Percentiles rank a stretch among this genome's conserved stretches.
phyloP scores from a whole-genome alignment of 371 early-diverging fungal genomes.

The Mortierella sp. region DNA sequence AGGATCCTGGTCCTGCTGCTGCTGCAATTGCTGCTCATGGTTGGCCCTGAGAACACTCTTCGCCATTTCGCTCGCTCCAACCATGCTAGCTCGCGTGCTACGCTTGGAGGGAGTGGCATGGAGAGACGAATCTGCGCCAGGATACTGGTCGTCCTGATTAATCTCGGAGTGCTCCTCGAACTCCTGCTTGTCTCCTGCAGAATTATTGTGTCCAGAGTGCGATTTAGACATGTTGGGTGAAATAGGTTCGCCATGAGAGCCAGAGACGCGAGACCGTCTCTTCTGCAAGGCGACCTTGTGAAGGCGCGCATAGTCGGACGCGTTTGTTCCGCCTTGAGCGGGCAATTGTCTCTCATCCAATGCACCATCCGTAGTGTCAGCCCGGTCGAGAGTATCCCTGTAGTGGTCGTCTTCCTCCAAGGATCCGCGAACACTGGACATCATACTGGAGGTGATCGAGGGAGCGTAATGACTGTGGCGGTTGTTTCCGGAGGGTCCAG shows the following conservation, averaged over 20 bases:
- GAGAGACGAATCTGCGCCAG: constrained; percentile 12
- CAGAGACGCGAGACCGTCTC: constrained; percentile 31
- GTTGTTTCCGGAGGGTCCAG: constrained; percentile 21
- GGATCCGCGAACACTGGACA: constrained; percentile 49
- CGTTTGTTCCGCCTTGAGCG: constrained; percentile 42
- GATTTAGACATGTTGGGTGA: background rate
- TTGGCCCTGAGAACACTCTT: constrained; percentile 49
- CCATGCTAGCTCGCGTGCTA: constrained; percentile 24
- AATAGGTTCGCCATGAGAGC: constrained; percentile 7
- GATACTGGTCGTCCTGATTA: constrained; percentile 12
- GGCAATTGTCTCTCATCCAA: constrained; percentile 13
- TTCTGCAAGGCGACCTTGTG: constrained; percentile 31
- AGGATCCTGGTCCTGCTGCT: constrained; percentile 17
- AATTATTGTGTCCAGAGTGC: background rate
- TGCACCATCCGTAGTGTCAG: background rate
- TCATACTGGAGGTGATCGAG: constrained; percentile 57
- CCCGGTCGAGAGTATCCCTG: background rate
- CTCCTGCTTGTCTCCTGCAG: constrained; percentile 36
- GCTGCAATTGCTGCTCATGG: constrained; percentile 45
- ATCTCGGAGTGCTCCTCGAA: constrained; percentile 18
- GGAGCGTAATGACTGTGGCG: constrained; percentile 42
- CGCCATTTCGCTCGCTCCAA: constrained; percentile 41
- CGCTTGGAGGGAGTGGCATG: constrained; percentile 28
- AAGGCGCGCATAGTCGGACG: constrained; percentile 52
- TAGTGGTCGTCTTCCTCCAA: constrained; percentile 35